Base-by-base conservation (phyloP, 2,329 filamentous ascomycete genomes). In the Hypoxylon sp. region DNA sequence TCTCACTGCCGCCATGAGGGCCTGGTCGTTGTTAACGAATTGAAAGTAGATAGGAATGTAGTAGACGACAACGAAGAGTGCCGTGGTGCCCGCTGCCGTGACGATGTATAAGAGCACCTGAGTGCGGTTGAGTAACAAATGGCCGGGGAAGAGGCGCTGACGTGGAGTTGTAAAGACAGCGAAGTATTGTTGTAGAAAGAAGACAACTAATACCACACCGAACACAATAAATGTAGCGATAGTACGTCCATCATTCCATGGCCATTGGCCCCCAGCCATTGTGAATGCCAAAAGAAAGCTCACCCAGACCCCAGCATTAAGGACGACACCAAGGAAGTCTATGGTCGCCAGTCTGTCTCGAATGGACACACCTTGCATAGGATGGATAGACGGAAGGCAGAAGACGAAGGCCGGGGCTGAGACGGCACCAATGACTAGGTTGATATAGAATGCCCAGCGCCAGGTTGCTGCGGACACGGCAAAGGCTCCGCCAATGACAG, bases 201-300 rank as follows among this genome's bases (percentile, higher is more conserved):
- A 87, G 26, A 75, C 66, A 39, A 82, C 72, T 33, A 81, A 73
- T 0, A 82, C 67, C 1, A 83, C 73, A 2, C 75, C 82, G 5
- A 80, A 82, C 3, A 83, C 74, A 35, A 84, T 78, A 54, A 84
- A 83, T 3, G 83, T 77, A 0, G 75, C 81, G 63, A 88, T 84
- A 37, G 81, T 81, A 0, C 78, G 77, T 0, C 79, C 78, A 17
- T 74, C 75, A 39, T 74, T 74, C 86, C 86, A 89, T 0, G 77
- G 72, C 67, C 80, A 88, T 10, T 80, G 59, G 2, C 77, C 74
- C 0, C 85, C 86, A 5, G 82, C 85, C 39, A 87, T 85, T 46
- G 78, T 80, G 56, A 88, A 80, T 0, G 79, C 84, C 73, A 88
- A 81, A 22, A 84, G 75, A 26, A 83, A 73, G 13, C 75, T 78